Evolutionary conservation across 768 basidiomycete species (phyloP).

Genomic region (Saitozyma podzolica): DNA sequence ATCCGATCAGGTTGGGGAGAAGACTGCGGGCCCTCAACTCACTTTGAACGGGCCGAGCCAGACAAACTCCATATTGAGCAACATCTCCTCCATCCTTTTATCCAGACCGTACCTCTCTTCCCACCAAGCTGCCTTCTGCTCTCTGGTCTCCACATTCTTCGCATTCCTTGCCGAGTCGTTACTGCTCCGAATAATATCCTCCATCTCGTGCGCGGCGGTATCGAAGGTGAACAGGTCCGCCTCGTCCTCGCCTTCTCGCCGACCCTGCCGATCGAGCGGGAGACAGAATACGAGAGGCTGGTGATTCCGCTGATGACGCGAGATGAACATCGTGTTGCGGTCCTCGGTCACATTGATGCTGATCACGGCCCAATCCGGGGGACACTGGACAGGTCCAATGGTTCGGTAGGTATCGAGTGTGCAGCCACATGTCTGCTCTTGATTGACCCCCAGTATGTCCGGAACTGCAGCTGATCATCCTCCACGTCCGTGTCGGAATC

Average conservation of each 20-base stretch:
- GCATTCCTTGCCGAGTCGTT: constrained; percentile 75
- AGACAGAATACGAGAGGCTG: constrained; percentile 81
- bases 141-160: constrained; percentile 64
- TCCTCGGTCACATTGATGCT: constrained; percentile 82
- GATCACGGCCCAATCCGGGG: constrained; percentile 81
- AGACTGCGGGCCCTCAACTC: constrained; percentile 16
- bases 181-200: constrained; percentile 75
- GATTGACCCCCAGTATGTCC: constrained; percentile 27
- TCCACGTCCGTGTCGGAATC: constrained; percentile 1
- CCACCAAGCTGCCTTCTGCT: constrained; percentile 82
- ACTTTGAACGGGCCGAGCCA: constrained; percentile 99
- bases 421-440: constrained; percentile 12
- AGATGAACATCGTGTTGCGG: constrained; percentile 76
- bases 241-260: constrained; percentile 71
- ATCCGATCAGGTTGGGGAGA: neutral
- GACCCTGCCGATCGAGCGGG: constrained; percentile 72
- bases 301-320: constrained; percentile 66
- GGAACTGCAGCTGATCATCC: constrained; percentile 3
- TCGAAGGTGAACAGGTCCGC: constrained; percentile 69
- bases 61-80: constrained; percentile 87
- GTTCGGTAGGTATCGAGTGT: constrained; percentile 2
- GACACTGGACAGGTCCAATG: constrained; percentile 59
- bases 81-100: constrained; percentile 66
- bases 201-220: constrained; percentile 69
- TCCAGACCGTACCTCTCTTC: constrained; percentile 74